Percentiles rank a stretch among this genome's conserved stretches.
These are phyloP conservation scores for Penicillium lividum DNA, from an alignment of 495 filamentous ascomycete species.

Conservation along the genomic window DNA sequence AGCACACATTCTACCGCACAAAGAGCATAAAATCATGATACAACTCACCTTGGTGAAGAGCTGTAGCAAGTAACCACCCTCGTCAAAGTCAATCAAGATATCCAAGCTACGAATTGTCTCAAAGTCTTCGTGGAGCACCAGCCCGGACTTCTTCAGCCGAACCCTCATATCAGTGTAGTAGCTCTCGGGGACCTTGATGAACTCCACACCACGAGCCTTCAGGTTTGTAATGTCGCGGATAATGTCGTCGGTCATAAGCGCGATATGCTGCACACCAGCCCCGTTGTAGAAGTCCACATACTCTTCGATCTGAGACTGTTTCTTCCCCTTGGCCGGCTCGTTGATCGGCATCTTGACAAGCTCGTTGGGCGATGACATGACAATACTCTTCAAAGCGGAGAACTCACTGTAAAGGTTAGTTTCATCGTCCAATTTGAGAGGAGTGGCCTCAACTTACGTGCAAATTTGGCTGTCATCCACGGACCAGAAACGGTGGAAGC, in stretches of 20 bases:
- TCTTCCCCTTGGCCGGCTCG: constrained; percentile 85
- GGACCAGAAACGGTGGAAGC: constrained; percentile 93
- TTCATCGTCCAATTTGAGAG: too few species aligned
- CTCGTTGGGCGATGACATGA: constrained; percentile 83
- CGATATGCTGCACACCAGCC: constrained; percentile 88
- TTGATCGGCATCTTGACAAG: constrained; percentile 96
- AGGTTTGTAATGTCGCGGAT: constrained; percentile 71
- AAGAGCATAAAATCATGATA: neutral
- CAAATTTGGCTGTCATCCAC: constrained; percentile 86
- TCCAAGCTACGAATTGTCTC: constrained; percentile 69
- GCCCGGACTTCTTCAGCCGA: constrained; percentile 56
- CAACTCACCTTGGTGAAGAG: constrained; percentile 74
- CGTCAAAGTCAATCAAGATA: constrained; percentile 90
- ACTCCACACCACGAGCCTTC: constrained; percentile 78
- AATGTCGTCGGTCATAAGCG: constrained; percentile 78
- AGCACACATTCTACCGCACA: constrained; percentile 10
- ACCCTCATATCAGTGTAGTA: constrained; percentile 78
- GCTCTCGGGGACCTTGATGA: constrained; percentile 78
- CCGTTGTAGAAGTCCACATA: constrained; percentile 87
- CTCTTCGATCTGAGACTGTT: constrained; percentile 88
- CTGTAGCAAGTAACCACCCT: constrained; percentile 81
- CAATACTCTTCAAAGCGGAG: constrained; percentile 78
- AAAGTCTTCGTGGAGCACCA: constrained; percentile 71
- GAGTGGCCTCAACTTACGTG: constrained; percentile 50
- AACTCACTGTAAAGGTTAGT: constrained; percentile 57